These are phyloP conservation scores for Lagerstroemia speciosa DNA, from an alignment of 345 rosid species.

Conservation along the genomic window DNA sequence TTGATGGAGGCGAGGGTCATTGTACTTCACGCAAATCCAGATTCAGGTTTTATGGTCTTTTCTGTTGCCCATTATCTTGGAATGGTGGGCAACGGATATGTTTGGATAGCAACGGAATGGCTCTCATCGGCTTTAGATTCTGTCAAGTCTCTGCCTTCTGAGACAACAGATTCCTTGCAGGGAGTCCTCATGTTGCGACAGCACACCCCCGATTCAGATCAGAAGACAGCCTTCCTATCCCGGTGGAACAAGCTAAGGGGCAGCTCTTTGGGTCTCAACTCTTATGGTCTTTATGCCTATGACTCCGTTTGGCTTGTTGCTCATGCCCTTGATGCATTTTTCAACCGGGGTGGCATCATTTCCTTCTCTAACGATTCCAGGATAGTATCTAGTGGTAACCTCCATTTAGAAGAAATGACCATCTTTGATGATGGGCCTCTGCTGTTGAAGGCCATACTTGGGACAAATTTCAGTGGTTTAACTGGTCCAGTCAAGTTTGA, in stretches of 20 bases:
- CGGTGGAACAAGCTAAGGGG: conserved; percentile 52
- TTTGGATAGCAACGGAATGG: conserved; percentile 96
- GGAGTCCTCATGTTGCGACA: conserved; percentile 79
- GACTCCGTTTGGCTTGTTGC: conserved; percentile 90
- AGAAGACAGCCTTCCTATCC: conserved; percentile 46
- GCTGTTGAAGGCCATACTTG: conserved; percentile 50
- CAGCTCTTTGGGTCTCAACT: conserved; percentile 51
- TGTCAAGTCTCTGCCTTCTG: conserved; percentile 41
- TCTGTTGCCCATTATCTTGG: conserved; percentile 63
- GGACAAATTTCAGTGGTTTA: conserved; percentile 59
- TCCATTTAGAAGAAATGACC: conserved; percentile 65
- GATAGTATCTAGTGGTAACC: conserved; percentile 35
- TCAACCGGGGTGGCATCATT: conserved; percentile 59
- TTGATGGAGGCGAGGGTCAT: conserved; percentile 72
- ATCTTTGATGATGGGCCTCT: conserved; percentile 51
- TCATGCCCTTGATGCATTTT: conserved; percentile 58
- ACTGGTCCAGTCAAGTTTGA: conserved; percentile 64
- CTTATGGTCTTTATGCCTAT: conserved; percentile 80
- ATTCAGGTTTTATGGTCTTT: conserved; percentile 47
- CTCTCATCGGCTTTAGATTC: conserved; percentile 60
- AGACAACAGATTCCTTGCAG: conserved; percentile 59
- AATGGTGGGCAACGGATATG: conserved; percentile 92
- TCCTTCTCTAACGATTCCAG: conserved; percentile 72
- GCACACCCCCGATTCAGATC: conserved; percentile 59
- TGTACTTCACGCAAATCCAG: conserved; percentile 52